A percentile compares a stretch with the other conserved stretches of the same genome.
Conservation (phyloP, 2,329 filamentous ascomycete species). For the Penicillium concentricum region DNA sequence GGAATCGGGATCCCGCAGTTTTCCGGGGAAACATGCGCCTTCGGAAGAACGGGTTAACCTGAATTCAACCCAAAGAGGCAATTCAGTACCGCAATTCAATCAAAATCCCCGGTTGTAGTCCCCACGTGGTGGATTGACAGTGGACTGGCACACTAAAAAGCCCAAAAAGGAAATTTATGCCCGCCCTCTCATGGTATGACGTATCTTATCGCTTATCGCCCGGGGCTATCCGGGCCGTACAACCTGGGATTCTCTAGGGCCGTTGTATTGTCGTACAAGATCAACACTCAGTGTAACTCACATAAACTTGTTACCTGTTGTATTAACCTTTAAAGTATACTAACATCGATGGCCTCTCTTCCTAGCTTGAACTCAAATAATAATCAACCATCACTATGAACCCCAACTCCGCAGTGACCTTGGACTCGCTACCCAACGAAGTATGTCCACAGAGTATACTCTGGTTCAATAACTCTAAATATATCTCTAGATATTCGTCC, state of each 20-base stretch:
- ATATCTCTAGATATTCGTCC: conserved; percentile 49
- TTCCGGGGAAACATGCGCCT: conserved; percentile 6
- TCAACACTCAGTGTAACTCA: not conserved
- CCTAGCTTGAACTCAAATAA: not conserved
- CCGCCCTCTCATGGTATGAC: not conserved
- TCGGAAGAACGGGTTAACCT: not conserved
- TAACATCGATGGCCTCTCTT: not conserved
- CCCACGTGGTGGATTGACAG: not conserved
- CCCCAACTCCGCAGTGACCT: conserved; percentile 5
- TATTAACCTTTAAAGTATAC: not conserved
- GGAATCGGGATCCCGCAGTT: conserved; percentile 24
- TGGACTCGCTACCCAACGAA: conserved; percentile 38
- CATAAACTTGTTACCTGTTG: not conserved
- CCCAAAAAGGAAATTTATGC: not conserved
- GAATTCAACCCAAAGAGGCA: not conserved
- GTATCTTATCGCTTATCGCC: not conserved
- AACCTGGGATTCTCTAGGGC: not conserved
- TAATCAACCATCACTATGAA: conserved; percentile 10
- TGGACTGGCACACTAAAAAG: not conserved
- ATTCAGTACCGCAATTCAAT: not conserved
- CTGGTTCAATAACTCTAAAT: not conserved
- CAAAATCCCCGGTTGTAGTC: not conserved
- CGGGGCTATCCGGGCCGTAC: not conserved
- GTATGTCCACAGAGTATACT: conserved; percentile 17
- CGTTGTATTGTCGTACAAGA: too few species aligned